Conservation (phyloP, 768 basidiomycete species). For the Termitomyces bulborhizus region DNA sequence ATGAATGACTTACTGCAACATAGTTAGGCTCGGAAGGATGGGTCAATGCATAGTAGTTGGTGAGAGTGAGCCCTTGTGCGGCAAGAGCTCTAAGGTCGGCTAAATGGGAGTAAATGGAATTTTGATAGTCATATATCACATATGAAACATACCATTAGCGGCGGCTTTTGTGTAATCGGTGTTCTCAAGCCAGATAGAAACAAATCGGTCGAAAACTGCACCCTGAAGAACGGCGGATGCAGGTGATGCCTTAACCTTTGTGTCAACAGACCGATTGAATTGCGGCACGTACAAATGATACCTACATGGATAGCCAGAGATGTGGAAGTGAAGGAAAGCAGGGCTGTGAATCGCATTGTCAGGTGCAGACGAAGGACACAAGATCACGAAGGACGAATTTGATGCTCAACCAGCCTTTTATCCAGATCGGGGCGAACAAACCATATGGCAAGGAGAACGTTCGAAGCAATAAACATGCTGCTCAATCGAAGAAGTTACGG, state of each 20-base stretch:
- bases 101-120: neutral
- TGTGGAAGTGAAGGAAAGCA: neutral
- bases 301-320: neutral
- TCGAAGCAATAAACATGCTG: neutral
- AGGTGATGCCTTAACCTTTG: neutral
- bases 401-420: neutral
- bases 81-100: constrained; percentile 32
- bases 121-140: neutral
- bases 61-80: constrained; percentile 41
- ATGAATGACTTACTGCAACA: constrained; percentile 23
- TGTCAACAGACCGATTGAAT: neutral
- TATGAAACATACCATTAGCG: constrained; percentile 17
- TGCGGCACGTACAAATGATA: neutral
- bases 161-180: constrained; percentile 37
- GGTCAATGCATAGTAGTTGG: constrained; percentile 41
- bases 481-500: neutral
- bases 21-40: constrained; percentile 65
- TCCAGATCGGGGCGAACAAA: neutral
- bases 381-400: neutral
- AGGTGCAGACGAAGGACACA: neutral
- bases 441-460: constrained; percentile 6
- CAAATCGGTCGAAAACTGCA: constrained; percentile 23
- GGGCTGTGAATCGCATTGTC: neutral
- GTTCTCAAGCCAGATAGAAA: constrained; percentile 57
- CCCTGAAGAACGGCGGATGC: constrained; percentile 14